These are phyloP conservation scores for Linnemannia exigua DNA, from an alignment of 192 early-diverging fungal genomes.

Conservation along the genomic window DNA sequence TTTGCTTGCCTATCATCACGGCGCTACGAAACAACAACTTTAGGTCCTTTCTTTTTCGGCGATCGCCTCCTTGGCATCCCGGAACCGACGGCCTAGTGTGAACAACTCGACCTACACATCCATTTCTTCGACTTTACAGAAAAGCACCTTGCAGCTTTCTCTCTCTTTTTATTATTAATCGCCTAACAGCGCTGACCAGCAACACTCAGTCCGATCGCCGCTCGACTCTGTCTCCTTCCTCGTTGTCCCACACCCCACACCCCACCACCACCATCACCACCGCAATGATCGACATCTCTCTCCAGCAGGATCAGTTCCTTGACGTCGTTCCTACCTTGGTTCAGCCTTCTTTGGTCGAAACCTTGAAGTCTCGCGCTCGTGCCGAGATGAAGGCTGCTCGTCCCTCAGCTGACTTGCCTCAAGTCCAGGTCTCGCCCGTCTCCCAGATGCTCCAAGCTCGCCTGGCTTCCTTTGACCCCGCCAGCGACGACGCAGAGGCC, in stretches of 20 bases:
- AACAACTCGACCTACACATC: conserved; percentile 20
- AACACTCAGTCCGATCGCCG: neutral
- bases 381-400: conserved; percentile 4
- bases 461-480: conserved; percentile 28
- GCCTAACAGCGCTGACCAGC: neutral
- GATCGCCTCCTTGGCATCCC: conserved; percentile 57
- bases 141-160: conserved; percentile 11
- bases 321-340: conserved; percentile 44
- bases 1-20: conserved; percentile 57
- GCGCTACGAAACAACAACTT: conserved; percentile 43
- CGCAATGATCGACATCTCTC: conserved; percentile 49
- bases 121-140: conserved; percentile 4
- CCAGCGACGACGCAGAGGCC: conserved; percentile 64
- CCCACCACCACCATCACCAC: neutral
- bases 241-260: neutral
- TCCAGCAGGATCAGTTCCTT: conserved; percentile 38
- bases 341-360: conserved; percentile 30
- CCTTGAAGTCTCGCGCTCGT: conserved; percentile 30
- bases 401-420: conserved; percentile 4
- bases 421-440: conserved; percentile 21
- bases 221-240: neutral
- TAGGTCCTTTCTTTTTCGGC: conserved; percentile 43
- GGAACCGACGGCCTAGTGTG: conserved; percentile 51
- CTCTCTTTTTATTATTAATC: neutral
- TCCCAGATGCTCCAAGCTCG: conserved; percentile 35